A percentile compares a stretch with the other conserved stretches of the same genome.
phyloP scores from a whole-genome alignment of 768 basidiomycete species.

The Tubosaeta sp. region DNA sequence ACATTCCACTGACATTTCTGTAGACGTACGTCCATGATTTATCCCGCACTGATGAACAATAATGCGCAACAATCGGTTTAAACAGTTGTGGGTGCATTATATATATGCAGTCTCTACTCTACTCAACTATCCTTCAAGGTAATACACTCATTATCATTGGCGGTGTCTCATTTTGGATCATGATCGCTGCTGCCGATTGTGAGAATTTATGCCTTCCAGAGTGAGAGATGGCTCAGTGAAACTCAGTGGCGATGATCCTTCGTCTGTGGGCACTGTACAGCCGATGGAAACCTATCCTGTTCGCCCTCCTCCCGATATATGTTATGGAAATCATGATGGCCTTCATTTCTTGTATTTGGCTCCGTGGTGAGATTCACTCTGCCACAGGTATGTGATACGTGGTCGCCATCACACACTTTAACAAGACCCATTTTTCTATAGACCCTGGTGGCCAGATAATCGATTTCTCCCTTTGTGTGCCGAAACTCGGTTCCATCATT shows the following conservation, averaged over 20 bases:
- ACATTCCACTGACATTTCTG: no score
- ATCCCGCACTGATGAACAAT: background rate
- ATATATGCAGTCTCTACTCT: background rate
- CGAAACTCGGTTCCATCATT: background rate
- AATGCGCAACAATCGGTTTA: background rate
- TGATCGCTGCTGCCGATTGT: constrained; percentile 1
- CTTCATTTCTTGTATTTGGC: background rate
- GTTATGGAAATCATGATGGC: background rate
- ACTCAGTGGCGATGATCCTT: background rate
- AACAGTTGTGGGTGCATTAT: background rate
- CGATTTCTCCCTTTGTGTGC: no score
- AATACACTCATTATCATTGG: background rate
- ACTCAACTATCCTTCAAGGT: background rate
- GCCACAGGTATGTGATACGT: background rate
- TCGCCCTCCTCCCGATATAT: background rate
- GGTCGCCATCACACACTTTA: background rate
- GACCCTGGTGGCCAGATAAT: no score
- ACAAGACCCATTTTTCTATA: no score
- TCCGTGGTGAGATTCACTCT: background rate
- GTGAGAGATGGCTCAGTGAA: background rate
- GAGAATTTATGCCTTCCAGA: background rate
- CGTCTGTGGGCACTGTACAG: background rate
- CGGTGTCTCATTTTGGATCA: background rate
- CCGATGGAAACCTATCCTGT: background rate
- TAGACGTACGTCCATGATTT: background rate